Evolutionary conservation across 1,284 basidiomycete genomes (phyloP).

Genomic region (Stereum hirsutum): DNA sequence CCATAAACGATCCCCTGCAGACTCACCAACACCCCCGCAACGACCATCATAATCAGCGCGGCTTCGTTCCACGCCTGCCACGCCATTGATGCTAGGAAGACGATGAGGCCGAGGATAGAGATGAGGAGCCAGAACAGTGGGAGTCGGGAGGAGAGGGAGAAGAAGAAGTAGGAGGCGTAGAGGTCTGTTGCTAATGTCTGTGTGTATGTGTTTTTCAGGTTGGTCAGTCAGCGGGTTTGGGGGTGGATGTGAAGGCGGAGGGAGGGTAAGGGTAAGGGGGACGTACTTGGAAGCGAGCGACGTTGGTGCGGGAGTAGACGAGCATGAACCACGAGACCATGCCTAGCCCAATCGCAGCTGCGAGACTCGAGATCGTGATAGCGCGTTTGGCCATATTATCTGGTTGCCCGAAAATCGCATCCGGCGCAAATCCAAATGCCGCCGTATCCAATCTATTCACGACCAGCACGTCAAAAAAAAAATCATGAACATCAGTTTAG

Average conservation of each 20-base stretch:
- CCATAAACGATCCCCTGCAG: slow-evolving; percentile 62
- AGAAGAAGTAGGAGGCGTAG: slow-evolving; percentile 53
- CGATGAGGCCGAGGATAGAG: slow-evolving; percentile 42
- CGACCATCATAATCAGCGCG: slow-evolving; percentile 45
- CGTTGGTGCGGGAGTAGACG: slow-evolving; percentile 36
- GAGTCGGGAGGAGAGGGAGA: slow-evolving; percentile 51
- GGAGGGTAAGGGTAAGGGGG: not conserved
- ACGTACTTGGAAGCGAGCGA: slow-evolving; percentile 42
- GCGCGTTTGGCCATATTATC: slow-evolving; percentile 32
- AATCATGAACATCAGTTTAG: too few species aligned
- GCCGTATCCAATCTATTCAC: slow-evolving; percentile 21
- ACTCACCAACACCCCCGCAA: slow-evolving; percentile 44
- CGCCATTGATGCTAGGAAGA: slow-evolving; percentile 50
- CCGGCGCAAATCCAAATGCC: slow-evolving; percentile 51
- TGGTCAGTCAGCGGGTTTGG: not conserved
- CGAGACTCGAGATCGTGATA: slow-evolving; percentile 44
- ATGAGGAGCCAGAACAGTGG: slow-evolving; percentile 49
- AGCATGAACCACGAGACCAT: slow-evolving; percentile 56
- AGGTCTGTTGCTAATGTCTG: slow-evolving; percentile 47
- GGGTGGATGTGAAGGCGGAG: not conserved
- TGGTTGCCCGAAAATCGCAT: slow-evolving; percentile 37
- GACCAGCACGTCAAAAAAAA: not conserved
- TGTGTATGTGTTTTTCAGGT: not conserved
- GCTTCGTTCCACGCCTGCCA: slow-evolving; percentile 53
- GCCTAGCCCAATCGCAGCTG: slow-evolving; percentile 52